Evolutionary conservation across 176 grass and related monocot genomes (phyloP), one percentile per base, ranked within the genome.

Genomic region (Hordeum marinum): DNA sequence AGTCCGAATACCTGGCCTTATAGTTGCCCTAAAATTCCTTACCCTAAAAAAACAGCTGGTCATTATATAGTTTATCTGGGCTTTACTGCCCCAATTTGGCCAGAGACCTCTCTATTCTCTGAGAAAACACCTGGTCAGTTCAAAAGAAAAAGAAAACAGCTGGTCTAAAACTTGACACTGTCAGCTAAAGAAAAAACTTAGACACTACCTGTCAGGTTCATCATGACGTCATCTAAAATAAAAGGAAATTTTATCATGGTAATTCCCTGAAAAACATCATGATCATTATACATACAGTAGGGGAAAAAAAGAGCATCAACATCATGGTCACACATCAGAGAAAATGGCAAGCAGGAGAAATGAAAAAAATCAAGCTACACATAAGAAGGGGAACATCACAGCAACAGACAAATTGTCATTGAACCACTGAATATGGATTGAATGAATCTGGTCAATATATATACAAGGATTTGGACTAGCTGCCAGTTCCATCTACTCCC

Each of bases 361-460:
- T 29, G 29, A 2, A 29, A 29, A 29, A 13, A 13, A 7, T 18
- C 20, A 21, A 57, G 34, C 57, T 39, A 62, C 48, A 69, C 15
- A 18, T 6, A 81, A n/a, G 15, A 52, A 32, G 21, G 12, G 20
- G 68, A 83, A 62, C 67, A 13, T 2, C 76, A 40, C 37, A 34
- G 17, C 46, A 21, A 40, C 31, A 29, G n/a, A 11, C 55, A 69
- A 13, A 25, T 64, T 29, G 54, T 69, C 37, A 54, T 81, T 81
- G 82, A 87, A 87, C 60, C 89, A 87, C 69, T 43, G 69, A 81
- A 69, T 87, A 84, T 71, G 70, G 76, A 80, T 81, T 84, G 81
- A 84, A 91, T 87, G 85, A 87, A 91, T 68, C 69, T 91, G 85
- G 77, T 87, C 40, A 55, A 48, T 87, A 91, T 84, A 91, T 81